Base-by-base conservation (phyloP, 495 filamentous ascomycete species). In the Trichocladium uniseriatum region DNA sequence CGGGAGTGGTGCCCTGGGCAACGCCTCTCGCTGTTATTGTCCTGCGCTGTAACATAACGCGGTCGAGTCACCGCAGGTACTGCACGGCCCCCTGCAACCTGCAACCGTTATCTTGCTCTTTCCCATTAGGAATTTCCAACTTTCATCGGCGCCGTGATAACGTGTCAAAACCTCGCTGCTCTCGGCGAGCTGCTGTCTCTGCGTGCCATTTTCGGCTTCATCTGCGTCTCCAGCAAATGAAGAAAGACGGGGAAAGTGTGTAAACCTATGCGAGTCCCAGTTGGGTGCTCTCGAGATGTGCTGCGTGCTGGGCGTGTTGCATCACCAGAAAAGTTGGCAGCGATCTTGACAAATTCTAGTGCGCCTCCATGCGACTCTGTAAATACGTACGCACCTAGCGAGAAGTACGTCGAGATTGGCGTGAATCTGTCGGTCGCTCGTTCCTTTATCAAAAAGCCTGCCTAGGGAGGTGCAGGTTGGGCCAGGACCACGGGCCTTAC, bases 41-140 rank as follows among this genome's bases (percentile, higher is more conserved):
- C 3, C 4, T 3, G 24, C 4, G 4, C 24, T 8, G 24, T 4
- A 8, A 27, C 24, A 27, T 3, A 8, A 3, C 4, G 24, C 24
- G 3, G 3, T 8, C 3, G 24, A 18, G 36, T 38, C 18, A 3
- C 36, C 6, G 36, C 5, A 18, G n/a, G 18, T 38, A 16, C 15
- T 14, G 6, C 34, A 5, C 14, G 14, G 34, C 34, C 27, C 27
- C 13, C 24, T 8, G 24, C 9, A 32, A 45, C 48, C 49, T 46
- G 42, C 39, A 32, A 42, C 34, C 54, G 52, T 57, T 65, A 61
- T 64, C 62, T 47, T 24, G 28, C 21, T 18, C 38, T 58, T 68
- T 69, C 44, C 60, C 57, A 68, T 69, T 67, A 65, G 54, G 63
- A 63, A 60, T 61, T 61, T 62, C 48, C 28, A 63, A 55, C 52